Percentiles rank a stretch among this genome's conserved stretches.
These are phyloP conservation scores for Gypsophila paniculata DNA, from an alignment of 179 eudicot species.

Conservation along the genomic window DNA sequence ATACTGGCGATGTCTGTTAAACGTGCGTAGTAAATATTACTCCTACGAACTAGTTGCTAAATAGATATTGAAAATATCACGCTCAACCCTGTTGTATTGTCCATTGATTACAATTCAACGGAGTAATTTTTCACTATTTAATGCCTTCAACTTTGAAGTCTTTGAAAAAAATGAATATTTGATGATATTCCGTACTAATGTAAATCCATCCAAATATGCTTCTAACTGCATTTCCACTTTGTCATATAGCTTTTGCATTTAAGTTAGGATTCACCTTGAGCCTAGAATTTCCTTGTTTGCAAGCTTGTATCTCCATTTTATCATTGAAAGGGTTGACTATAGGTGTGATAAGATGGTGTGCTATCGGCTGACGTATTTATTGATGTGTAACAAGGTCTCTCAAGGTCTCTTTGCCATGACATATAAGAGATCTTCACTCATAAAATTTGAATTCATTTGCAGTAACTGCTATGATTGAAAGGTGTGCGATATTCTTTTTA, in stretches of 20 bases:
- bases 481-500: background rate
- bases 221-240: background rate
- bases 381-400: background rate
- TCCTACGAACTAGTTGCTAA: background rate
- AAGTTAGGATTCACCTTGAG: slow-evolving; percentile 7
- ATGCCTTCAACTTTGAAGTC: background rate
- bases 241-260: background rate
- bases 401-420: background rate
- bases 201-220: background rate
- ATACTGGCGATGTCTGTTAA: background rate
- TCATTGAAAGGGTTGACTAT: background rate
- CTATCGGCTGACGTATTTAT: background rate
- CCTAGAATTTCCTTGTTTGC: slow-evolving; percentile 8
- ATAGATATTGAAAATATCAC: background rate
- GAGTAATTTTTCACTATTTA: background rate
- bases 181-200: background rate
- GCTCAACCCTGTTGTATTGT: background rate
- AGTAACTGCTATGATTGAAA: background rate
- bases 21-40: background rate
- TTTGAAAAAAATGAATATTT: background rate
- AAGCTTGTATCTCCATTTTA: slow-evolving; percentile 10
- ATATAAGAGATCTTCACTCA: background rate
- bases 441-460: background rate
- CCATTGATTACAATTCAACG: background rate
- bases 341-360: slow-evolving; percentile 1